Evolutionary conservation across 495 filamentous ascomycete species (phyloP), one percentile per base, ranked within the genome.

Genomic region (Neurospora sp.): DNA sequence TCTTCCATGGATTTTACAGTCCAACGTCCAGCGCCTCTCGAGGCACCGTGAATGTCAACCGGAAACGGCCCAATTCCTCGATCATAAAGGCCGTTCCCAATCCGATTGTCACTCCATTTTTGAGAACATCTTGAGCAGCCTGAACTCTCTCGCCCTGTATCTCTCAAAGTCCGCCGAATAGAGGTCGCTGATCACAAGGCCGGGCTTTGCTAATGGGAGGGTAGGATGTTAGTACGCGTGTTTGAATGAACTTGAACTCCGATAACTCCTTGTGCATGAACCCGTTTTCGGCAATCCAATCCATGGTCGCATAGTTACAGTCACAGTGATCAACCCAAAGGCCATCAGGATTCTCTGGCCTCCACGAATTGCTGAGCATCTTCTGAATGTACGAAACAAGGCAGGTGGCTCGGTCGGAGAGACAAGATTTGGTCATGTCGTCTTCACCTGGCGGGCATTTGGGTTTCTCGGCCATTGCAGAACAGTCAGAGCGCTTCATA

Each of bases 31-130:
- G 72, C 42, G 78, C 77, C 10, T 74, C 72, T 27, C 76, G 71
- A 18, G 74, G 70, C 59, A 83, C 81, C 4, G 82, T 80, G 70
- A 88, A 88, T 16, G 87, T 83, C 70, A 89, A 75, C 16, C 88
- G 76, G 73, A 88, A 89, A 81, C 82, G 88, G 0, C 86, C 87
- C 40, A 82, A 74, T 73, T 83, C 78, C 74, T 87, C 87, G 0
- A 85, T 82, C 14, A 75, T 81, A 70, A 86, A 84, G 14, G 77
- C 69, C 70, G 11, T 73, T 74, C 2, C 86, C 86, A 72, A 78
- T 3, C 83, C 82, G 31, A 88, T 70, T 59, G 83, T 83, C 0
- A 88, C 83, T 68, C 82, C 85, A 35, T 85, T 81, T 40, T 79
- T 73, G 72, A 85, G 69, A 86, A 71, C 4, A 31, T 69, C 48